phyloP scores from a whole-genome alignment of 2,329 filamentous ascomycete species.

The Ophiostoma himal-ulmi region DNA sequence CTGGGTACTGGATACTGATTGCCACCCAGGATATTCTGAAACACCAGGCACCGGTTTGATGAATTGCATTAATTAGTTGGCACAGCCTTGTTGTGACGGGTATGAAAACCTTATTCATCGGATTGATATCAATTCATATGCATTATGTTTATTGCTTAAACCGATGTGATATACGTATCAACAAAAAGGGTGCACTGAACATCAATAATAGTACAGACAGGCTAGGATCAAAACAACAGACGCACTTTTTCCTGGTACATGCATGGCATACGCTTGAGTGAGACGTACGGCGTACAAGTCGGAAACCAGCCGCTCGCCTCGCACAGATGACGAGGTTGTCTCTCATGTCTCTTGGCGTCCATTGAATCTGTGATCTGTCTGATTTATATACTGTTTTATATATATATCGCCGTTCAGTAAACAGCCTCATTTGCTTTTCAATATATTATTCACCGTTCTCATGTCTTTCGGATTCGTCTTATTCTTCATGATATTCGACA shows the following conservation, averaged over 20 bases:
- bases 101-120: background rate
- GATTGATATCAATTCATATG: background rate
- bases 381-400: background rate
- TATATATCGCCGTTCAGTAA: background rate
- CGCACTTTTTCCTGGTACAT: background rate
- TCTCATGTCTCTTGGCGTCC: background rate
- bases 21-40: background rate
- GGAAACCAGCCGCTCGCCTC: background rate
- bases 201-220: too few species aligned
- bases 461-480: background rate
- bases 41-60: background rate
- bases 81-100: slow-evolving; percentile 1
- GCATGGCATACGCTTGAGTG: background rate
- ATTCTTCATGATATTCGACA: too few species aligned
- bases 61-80: background rate
- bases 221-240: too few species aligned
- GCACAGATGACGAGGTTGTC: background rate
- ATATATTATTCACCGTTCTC: background rate
- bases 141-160: too few species aligned
- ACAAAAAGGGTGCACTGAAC: too few species aligned
- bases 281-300: slow-evolving; percentile 7
- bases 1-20: background rate
- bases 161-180: too few species aligned
- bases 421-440: background rate
- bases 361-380: background rate